Evolutionary conservation across 2,329 filamentous ascomycete genomes (phyloP).

Genomic region (Botrytis sinoallii): DNA sequence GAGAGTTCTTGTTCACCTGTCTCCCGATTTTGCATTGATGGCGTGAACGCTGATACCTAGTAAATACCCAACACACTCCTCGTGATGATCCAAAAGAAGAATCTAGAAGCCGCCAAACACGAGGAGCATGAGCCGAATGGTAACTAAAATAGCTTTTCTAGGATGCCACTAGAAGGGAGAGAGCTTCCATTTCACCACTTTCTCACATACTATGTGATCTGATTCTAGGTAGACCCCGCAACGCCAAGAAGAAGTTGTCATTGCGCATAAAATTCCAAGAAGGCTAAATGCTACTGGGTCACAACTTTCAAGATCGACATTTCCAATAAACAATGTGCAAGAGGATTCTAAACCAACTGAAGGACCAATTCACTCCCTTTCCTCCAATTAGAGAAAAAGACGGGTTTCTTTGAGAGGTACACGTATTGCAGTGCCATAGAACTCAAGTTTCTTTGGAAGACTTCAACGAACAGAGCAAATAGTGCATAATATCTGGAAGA

Average conservation of each 20-base stretch:
- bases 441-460: not conserved
- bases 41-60: not conserved
- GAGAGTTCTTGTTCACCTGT: not conserved
- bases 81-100: not conserved
- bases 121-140: not conserved
- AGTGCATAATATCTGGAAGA: not conserved
- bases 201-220: not conserved
- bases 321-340: not conserved
- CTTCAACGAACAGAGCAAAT: not conserved
- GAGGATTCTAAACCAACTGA: not conserved
- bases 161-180: not conserved
- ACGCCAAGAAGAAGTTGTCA: not conserved
- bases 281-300: not conserved
- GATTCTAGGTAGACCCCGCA: not conserved
- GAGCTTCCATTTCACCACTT: not conserved
- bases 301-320: not conserved
- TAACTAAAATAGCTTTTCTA: not conserved
- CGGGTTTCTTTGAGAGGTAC: not conserved
- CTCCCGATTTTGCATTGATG: not conserved
- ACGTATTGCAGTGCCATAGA: not conserved
- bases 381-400: not conserved
- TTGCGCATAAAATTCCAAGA: not conserved
- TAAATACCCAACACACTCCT: not conserved
- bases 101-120: not conserved
- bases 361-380: not conserved